These are phyloP conservation scores for Dichotomopilus funicola DNA, from an alignment of 2,329 filamentous ascomycete species.

Conservation along the genomic window DNA sequence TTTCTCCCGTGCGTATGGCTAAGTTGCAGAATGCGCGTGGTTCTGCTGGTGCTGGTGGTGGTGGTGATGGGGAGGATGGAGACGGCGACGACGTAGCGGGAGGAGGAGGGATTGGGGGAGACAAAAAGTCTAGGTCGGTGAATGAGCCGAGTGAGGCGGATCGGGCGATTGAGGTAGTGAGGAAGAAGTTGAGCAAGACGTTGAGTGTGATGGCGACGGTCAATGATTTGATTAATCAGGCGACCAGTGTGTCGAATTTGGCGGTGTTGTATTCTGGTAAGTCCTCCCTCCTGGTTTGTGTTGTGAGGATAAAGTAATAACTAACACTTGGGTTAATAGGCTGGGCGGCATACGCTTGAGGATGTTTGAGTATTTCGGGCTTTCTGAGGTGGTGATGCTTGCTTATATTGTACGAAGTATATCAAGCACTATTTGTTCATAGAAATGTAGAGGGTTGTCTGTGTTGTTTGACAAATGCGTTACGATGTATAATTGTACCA, in stretches of 20 bases:
- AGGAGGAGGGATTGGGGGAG: constrained; percentile 25
- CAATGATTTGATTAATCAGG: constrained; percentile 94
- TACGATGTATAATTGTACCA: too few relatives aligned
- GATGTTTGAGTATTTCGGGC: too few relatives aligned
- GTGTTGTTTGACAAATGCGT: too few relatives aligned
- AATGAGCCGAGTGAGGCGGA: constrained; percentile 73
- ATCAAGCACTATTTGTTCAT: too few relatives aligned
- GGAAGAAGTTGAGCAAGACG: constrained; percentile 92
- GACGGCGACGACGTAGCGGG: constrained; percentile 27
- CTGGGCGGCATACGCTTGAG: constrained; percentile 42
- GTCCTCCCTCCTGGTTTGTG: constrained; percentile 24
- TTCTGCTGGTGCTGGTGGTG: constrained; percentile 41
- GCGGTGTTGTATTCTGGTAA: constrained; percentile 79
- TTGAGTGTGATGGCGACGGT: constrained; percentile 92
- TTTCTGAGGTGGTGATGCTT: neutral
- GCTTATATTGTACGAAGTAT: neutral
- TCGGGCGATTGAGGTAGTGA: constrained; percentile 82
- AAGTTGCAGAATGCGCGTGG: constrained; percentile 58
- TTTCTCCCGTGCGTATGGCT: constrained; percentile 62
- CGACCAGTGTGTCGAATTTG: constrained; percentile 85
- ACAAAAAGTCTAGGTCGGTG: constrained; percentile 35
- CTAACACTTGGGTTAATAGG: constrained; percentile 26
- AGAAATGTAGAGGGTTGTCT: too few relatives aligned
- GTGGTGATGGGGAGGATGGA: constrained; percentile 32
- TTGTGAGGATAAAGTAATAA: neutral